Base-by-base conservation (phyloP, 257 asterid species). In the Nicotiana tomentosiformis region DNA sequence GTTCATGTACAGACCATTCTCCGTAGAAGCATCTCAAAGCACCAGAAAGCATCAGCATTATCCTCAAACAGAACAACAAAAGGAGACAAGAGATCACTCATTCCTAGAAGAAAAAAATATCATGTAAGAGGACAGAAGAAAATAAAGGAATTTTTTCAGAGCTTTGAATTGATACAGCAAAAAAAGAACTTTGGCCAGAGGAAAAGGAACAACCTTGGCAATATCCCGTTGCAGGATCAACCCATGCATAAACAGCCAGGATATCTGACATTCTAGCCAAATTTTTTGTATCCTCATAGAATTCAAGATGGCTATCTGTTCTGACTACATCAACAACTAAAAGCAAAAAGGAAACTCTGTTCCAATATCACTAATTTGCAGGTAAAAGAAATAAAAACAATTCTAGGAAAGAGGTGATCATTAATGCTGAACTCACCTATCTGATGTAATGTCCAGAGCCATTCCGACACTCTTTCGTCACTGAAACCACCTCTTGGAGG, bases 11-110 rank as follows among this genome's bases (percentile, higher is more conserved):
- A 51, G 26, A 96, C 99, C 98, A 90, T 92, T 90, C 98, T 92
- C 90, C 99, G 88, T 84, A 96, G 81, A 86, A 96, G 99, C 99
- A 94, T 96, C 91, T 96, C 99, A 83, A 96, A 96, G 92, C 99
- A 96, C 99, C 99, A 96, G 87, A 96, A 96, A 51, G 99, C 99
- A 92, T 96, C 99, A 4, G 99, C 98, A 85, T 96, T 88, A 86
- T 96, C 99, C 87, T 94, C 99, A 81, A 94, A 96, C 70, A 96
- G 99, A 84, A 96, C 98, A 82, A 96, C 94, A 87, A 96, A 96
- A 83, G 99, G 99, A 87, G 99, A 96, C 79, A 96, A 86, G 84
- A 96, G 88, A 90, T 96, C 99, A 80, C 99, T 96, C 99, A 96
- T 96, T 78, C 99, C 99, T 96, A 87, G 77, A 82, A 82, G 82